phyloP scores from a whole-genome alignment of 805 yeast species.

The Candida hungchunana region DNA sequence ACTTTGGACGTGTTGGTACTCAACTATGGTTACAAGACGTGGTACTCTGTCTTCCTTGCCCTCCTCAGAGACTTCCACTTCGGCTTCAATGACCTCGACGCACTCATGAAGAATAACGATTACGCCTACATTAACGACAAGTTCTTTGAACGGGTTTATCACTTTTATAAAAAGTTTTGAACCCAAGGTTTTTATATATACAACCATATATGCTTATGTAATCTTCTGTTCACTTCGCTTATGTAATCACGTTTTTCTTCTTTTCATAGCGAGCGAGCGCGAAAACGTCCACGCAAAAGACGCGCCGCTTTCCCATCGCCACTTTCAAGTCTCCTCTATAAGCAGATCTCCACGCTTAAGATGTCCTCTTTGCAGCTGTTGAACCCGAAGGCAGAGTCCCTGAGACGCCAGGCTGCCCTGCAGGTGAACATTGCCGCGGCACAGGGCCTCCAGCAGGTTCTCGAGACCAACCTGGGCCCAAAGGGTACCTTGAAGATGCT shows the following conservation, averaged over 20 bases:
- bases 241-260: too few species aligned
- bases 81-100: slow-evolving; percentile 38
- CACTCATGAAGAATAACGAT: slow-evolving; percentile 15
- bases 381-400: slow-evolving; percentile 97
- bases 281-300: too few species aligned
- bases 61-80: slow-evolving; percentile 46
- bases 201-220: too few species aligned
- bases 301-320: too few species aligned
- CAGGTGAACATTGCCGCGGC: slow-evolving; percentile 96
- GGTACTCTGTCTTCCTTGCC: slow-evolving; percentile 36
- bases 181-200: too few species aligned
- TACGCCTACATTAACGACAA: slow-evolving; percentile 16
- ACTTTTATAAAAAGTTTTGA: slow-evolving; percentile 23
- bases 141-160: slow-evolving; percentile 19
- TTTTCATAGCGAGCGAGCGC: too few species aligned
- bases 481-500: slow-evolving; percentile 95
- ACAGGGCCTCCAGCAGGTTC: slow-evolving; percentile 90
- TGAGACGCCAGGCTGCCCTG: slow-evolving; percentile 91
- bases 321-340: too few species aligned
- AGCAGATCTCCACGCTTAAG: too few species aligned
- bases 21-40: slow-evolving; percentile 33
- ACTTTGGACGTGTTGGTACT: slow-evolving; percentile 20
- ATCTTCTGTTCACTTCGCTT: too few species aligned
- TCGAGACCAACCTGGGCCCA: slow-evolving; percentile 92
- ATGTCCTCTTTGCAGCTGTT: slow-evolving; percentile 74